Percentiles rank a stretch among this genome's conserved stretches.
Conservation (phyloP, 257 asterid genomes). For the Nicotiana paniculata region DNA sequence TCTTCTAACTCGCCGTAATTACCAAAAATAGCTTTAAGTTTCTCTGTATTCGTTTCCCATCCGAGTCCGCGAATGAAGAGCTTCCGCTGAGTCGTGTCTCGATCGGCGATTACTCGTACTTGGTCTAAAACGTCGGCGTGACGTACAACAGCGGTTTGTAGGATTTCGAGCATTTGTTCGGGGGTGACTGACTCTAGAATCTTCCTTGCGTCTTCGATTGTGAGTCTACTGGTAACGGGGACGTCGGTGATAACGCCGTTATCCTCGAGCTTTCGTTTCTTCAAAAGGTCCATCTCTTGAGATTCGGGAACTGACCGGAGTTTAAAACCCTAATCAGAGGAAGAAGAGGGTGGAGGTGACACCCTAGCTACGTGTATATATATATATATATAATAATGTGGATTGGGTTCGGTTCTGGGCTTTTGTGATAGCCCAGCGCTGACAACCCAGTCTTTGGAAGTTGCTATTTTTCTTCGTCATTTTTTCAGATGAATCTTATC, state of each 20-base stretch:
- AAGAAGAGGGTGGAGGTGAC: background rate
- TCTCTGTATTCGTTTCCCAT: slow-evolving; percentile 83
- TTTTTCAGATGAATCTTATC: too few species aligned
- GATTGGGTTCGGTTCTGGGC: background rate
- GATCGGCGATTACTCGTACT: slow-evolving; percentile 56
- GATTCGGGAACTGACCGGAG: background rate
- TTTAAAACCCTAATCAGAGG: slow-evolving; percentile 14
- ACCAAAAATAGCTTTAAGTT: slow-evolving; percentile 52
- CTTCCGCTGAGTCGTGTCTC: slow-evolving; percentile 62
- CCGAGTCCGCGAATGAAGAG: slow-evolving; percentile 87
- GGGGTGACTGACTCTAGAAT: slow-evolving; percentile 58
- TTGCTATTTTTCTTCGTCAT: too few species aligned
- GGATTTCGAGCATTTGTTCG: slow-evolving; percentile 58
- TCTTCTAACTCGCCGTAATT: slow-evolving; percentile 67
- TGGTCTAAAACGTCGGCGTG: slow-evolving; percentile 66
- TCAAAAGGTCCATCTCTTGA: slow-evolving; percentile 43
- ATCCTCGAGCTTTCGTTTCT: slow-evolving; percentile 66
- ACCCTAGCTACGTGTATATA: background rate
- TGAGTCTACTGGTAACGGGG: slow-evolving; percentile 32
- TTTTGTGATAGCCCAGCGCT: background rate
- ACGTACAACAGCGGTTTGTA: slow-evolving; percentile 51
- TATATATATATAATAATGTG: background rate
- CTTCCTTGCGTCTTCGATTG: slow-evolving; percentile 54
- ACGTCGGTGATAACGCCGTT: slow-evolving; percentile 39
- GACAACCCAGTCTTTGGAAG: too few species aligned